Percentiles rank a stretch among this genome's conserved stretches.
Evolutionary conservation across 139 green algal species (phyloP).

Genomic region (Nannochloris sp.): DNA sequence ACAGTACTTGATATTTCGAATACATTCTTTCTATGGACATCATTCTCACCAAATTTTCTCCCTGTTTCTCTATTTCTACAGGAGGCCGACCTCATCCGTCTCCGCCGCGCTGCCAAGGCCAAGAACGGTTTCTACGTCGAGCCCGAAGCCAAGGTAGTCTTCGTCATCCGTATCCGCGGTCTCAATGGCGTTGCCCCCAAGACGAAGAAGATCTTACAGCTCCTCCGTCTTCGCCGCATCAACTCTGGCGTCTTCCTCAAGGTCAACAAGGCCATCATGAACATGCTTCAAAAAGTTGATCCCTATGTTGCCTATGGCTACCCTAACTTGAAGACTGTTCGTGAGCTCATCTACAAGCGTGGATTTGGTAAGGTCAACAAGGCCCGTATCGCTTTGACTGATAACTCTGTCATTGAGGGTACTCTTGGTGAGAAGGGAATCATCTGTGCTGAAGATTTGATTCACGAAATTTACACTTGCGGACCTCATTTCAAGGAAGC

Average conservation of each 20-base stretch:
- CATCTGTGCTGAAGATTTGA: slow-evolving; percentile 98
- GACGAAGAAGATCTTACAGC: slow-evolving; percentile 96
- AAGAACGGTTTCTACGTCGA: slow-evolving; percentile 91
- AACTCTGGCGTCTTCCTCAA: slow-evolving; percentile 97
- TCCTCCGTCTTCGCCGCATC: slow-evolving; percentile 96
- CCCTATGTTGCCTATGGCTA: slow-evolving; percentile 96
- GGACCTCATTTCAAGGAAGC: slow-evolving; percentile 95
- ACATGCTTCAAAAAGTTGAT: slow-evolving; percentile 93
- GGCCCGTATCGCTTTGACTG: slow-evolving; percentile 87
- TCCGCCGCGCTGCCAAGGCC: slow-evolving; percentile 86
- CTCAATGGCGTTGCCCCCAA: slow-evolving; percentile 96
- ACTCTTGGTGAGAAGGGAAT: slow-evolving; percentile 84
- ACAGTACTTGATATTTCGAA: too few relatives aligned
- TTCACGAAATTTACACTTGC: slow-evolving; percentile 95
- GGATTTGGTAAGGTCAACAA: slow-evolving; percentile 95
- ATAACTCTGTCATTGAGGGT: slow-evolving; percentile 95
- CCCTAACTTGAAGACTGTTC: slow-evolving; percentile 97
- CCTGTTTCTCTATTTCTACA: slow-evolving; percentile 34
- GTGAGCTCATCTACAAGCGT: slow-evolving; percentile 99
- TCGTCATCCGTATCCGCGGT: slow-evolving; percentile 93
- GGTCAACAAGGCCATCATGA: slow-evolving; percentile 97
- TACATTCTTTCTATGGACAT: too few relatives aligned
- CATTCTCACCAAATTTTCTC: not conserved
- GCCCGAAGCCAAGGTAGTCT: slow-evolving; percentile 89
- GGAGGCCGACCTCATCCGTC: slow-evolving; percentile 85